Evolutionary conservation across 495 filamentous ascomycete genomes (phyloP), one percentile per base, ranked within the genome.

Genomic region (Astrothelium subdiscretum): DNA sequence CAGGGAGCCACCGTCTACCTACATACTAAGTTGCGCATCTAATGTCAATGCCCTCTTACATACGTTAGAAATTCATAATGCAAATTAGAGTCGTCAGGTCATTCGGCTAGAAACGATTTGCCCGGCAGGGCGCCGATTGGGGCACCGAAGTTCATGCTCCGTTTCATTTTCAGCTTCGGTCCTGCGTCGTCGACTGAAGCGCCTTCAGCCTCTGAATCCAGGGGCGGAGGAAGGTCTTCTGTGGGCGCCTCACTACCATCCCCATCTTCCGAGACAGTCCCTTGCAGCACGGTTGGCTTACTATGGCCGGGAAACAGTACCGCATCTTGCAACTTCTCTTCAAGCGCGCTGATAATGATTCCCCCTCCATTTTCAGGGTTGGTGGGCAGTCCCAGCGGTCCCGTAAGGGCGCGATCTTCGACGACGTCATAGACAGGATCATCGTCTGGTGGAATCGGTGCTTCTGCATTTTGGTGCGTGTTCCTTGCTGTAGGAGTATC

Each of bases 401-500:
- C 67, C n/a, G 57, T 67, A 12, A 69, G 58, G 26, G 51, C 59
- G 20, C 32, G 57, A 35, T 96, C 35, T 88, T 95, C 62, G 90
- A 90, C 58, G 87, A 89, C 57, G 80, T 83, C 66, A 81, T 84
- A 73, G 75, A 79, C 71, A 81, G 80, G 67, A 76, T 80, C 29
- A 77, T 78, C n/a, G 79, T 82, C 58, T 29, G 24, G 15, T 20
- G 48, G 48, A 27, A 54, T 15, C 5, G 24, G 48, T 10, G 48
- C 48, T 5, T 67, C 64, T 31, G 58, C 22, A 40, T 69, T 69
- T 29, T 61, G 62, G 48, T 67, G 62, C 10, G 67, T 69, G 67
- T 69, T 69, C 32, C 60, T 57, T 3, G 59, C 38, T 29, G 67
- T 69, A 8, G 67, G 67, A 15, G 67, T 69, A 52, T 69, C 67